phyloP scores from a whole-genome alignment of 2,329 filamentous ascomycete genomes.

The Akanthomyces dipterigenus region DNA sequence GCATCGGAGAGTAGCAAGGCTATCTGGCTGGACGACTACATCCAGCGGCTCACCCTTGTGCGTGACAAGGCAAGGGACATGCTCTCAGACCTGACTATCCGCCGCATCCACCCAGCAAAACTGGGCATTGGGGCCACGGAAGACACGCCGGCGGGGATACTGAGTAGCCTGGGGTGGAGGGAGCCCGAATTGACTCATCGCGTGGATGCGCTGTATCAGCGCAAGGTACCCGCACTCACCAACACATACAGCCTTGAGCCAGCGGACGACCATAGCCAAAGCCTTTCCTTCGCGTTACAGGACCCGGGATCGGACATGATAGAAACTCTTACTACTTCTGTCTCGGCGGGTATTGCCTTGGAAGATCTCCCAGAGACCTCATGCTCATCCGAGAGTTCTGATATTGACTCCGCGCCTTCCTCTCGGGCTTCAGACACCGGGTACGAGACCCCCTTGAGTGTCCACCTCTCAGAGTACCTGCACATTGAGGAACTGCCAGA shows the following conservation, averaged over 20 bases:
- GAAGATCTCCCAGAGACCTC: neutral
- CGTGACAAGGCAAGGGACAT: neutral
- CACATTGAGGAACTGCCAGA: neutral
- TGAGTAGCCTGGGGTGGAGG: neutral
- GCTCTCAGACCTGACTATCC: neutral
- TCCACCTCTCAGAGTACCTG: neutral
- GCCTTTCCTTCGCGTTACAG: neutral
- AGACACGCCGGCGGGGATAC: neutral
- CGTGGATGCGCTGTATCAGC: neutral
- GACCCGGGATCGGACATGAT: neutral
- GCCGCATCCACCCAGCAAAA: neutral
- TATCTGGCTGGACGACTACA: neutral
- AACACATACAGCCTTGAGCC: neutral
- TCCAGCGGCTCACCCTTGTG: neutral
- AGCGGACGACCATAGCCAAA: neutral
- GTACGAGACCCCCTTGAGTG: neutral
- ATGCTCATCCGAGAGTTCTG: neutral
- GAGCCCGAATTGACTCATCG: neutral
- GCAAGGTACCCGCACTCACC: neutral
- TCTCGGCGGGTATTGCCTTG: neutral
- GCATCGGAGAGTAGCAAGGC: neutral
- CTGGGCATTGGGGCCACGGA: neutral
- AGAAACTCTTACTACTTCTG: neutral
- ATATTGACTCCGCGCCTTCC: neutral
- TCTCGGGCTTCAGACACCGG: neutral